Evolutionary conservation across 2,329 filamentous ascomycete genomes (phyloP), one percentile per base, ranked within the genome.

Genomic region (Diaporthe humulicola): DNA sequence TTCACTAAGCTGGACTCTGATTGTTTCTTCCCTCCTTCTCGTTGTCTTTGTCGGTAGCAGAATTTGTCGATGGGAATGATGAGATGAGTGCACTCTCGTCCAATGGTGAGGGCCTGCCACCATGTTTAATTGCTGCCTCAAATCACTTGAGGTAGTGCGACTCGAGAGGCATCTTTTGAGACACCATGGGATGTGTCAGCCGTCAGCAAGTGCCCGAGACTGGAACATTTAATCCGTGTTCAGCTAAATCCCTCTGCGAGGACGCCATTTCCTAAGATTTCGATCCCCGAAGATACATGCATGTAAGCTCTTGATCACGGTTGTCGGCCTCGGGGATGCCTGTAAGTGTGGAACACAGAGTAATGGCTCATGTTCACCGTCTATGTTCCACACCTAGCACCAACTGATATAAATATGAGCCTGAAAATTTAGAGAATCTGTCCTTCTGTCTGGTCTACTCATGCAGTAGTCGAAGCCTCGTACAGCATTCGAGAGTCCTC

Each of bases 231-330:
- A 19, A 50, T 50, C 4, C 42, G 15, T 4, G 42, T 50, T n/a
- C 40, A 66, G 25, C 60, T 19, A 48, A 45, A 19, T 33, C 28
- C 25, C 19, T n/a, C 25, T 30, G 10, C 17, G 22, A 36, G 12
- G 7, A 25, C 15, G 40, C 25, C 28, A 66, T 7, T 15, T 48
- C 3, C 25, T n/a, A 15, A 17, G 12, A 48, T 15, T n/a, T n/a
- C 17, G 42, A 22, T 48, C 8, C 40, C 40, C 28, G 40, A 66
- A 48, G 28, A 15, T 14, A 66, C 40, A 66, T 33, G 40, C 40
- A 64, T 36, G 42, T 66, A 48, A 66, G 42, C 60, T 22, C 60
- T 48, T 15, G 42, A 15, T 7, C 28, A 66, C 28, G 60, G 60
- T 33, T 25, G 28, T 50, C 58, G 60, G 42, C 42, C 17, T 66